These are phyloP conservation scores for Yarrowia keelungensis DNA, from an alignment of 805 yeast genomes.

Conservation along the genomic window DNA sequence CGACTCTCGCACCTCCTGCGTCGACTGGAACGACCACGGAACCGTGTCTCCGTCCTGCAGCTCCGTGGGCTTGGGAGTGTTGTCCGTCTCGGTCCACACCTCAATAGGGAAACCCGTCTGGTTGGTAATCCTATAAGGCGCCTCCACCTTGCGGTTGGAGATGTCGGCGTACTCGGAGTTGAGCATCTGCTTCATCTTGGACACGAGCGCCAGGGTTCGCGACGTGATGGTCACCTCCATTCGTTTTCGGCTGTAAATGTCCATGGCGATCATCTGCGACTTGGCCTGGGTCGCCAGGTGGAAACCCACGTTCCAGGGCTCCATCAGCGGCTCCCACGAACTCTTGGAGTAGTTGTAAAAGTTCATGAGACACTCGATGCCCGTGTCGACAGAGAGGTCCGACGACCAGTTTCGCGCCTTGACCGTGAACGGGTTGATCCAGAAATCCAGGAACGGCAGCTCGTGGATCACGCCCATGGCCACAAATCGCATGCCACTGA, in stretches of 20 bases:
- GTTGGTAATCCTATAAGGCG: constrained; percentile 81
- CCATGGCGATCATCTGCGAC: constrained; percentile 61
- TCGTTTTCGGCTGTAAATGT: constrained; percentile 73
- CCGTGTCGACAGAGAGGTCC: constrained; percentile 73
- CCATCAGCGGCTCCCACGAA: constrained; percentile 89
- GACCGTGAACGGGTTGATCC: constrained; percentile 70
- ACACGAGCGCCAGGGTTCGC: constrained; percentile 75
- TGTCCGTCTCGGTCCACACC: constrained; percentile 73
- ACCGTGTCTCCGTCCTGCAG: constrained; percentile 57
- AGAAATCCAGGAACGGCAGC: constrained; percentile 83
- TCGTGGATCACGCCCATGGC: constrained; percentile 91
- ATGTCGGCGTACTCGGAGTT: constrained; percentile 44
- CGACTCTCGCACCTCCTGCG: constrained; percentile 85
- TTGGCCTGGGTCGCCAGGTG: constrained; percentile 62
- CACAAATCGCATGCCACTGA: constrained; percentile 82
- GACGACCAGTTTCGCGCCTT: constrained; percentile 85
- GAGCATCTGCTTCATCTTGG: constrained; percentile 66
- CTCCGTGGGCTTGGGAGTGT: constrained; percentile 41
- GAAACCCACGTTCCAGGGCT: constrained; percentile 81
- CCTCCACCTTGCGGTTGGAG: constrained; percentile 62
- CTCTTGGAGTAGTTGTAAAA: constrained; percentile 88
- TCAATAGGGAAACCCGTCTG: constrained; percentile 85
- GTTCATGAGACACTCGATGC: constrained; percentile 71
- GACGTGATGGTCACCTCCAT: constrained; percentile 86
- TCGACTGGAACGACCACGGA: constrained; percentile 95